Base-by-base conservation (phyloP, 2,329 filamentous ascomycete genomes). In the Domatiomyces catenatus region DNA sequence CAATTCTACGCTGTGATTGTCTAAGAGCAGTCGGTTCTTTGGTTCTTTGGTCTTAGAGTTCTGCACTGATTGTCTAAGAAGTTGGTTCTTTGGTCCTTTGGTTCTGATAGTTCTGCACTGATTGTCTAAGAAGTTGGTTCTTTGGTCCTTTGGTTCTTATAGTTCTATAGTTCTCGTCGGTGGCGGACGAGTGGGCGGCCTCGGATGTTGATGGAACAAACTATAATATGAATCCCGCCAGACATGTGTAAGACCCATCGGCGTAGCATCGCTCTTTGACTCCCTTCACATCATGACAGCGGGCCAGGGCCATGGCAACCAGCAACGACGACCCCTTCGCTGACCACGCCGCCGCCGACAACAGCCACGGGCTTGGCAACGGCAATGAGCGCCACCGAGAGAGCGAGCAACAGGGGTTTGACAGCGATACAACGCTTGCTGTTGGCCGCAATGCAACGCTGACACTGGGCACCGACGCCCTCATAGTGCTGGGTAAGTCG, bases 401-500 rank as follows among this genome's bases (percentile, higher is more conserved):
- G 60, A 36, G 60, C 59, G 19, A 56, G 61, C 45, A 62, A 64
- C 28, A 62, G 2, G 69, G 49, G 61, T 66, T 28, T 62, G 32
- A 39, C 32, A 39, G 63, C 48, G 70, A 71, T 54, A 63, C 68
- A 47, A 75, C 73, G 42, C 66, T 80, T 50, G 62, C 67, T 47
- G 73, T 82, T 17, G 76, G 75, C 58, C 70, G 74, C 52, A 74
- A 77, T 62, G 76, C 76, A 8, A 77, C 74, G 22, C 66, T 84
- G 47, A 81, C 77, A 1, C 66, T 84, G 43, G 75, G 73, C 18
- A 75, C 73, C 1, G 78, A 83, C 58, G 72, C 76, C 26, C 68
- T 83, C 48, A 71, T 80, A 54, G 70, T 83, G 10, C 63, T 76
- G 49, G 77, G 77, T 79, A 68, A 52, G 67, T 42, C 20, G 8